Evolutionary conservation across 495 filamentous ascomycete species (phyloP).

Genomic region (Sphaerosporella brunnea): DNA sequence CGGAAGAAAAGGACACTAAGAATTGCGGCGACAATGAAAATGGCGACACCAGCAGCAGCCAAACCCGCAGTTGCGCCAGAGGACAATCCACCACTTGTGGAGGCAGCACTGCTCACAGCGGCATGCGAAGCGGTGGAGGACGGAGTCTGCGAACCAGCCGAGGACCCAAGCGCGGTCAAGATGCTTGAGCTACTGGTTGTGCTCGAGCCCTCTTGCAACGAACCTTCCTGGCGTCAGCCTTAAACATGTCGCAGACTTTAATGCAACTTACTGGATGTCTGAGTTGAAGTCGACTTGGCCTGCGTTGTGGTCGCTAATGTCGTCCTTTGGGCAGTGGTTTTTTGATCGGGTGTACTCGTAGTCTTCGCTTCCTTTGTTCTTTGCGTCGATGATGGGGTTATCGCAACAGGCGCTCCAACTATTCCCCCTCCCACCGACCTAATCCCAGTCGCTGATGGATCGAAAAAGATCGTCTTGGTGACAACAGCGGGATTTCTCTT

Average conservation of each 20-base stretch:
- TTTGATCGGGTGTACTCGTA: not conserved
- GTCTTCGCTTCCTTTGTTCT: not conserved
- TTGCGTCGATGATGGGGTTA: not conserved
- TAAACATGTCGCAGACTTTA: not conserved
- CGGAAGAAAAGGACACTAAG: slow-evolving; percentile 50
- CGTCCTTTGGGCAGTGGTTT: too few relatives aligned
- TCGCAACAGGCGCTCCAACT: not conserved
- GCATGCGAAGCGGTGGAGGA: slow-evolving; percentile 21
- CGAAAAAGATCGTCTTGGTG: slow-evolving; percentile 2
- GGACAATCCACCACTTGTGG: slow-evolving; percentile 34
- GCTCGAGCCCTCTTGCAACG: slow-evolving; percentile 11
- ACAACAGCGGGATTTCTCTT: slow-evolving; percentile 2
- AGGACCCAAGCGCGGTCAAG: slow-evolving; percentile 8
- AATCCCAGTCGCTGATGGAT: not conserved
- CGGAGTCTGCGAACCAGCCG: not conserved
- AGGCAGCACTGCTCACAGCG: slow-evolving; percentile 17
- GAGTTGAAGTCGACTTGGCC: not conserved
- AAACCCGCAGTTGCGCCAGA: slow-evolving; percentile 65
- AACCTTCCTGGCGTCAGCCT: not conserved
- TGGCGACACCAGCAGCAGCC: slow-evolving; percentile 56
- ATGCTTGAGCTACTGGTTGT: slow-evolving; percentile 11
- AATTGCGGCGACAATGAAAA: slow-evolving; percentile 41
- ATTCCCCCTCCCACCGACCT: not conserved
- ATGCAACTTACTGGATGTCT: slow-evolving; percentile 1
- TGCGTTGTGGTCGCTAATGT: not conserved